These are phyloP conservation scores for Stentor roeselii DNA, from an alignment of 73 alveolate genomes.

Conservation along the genomic window DNA sequence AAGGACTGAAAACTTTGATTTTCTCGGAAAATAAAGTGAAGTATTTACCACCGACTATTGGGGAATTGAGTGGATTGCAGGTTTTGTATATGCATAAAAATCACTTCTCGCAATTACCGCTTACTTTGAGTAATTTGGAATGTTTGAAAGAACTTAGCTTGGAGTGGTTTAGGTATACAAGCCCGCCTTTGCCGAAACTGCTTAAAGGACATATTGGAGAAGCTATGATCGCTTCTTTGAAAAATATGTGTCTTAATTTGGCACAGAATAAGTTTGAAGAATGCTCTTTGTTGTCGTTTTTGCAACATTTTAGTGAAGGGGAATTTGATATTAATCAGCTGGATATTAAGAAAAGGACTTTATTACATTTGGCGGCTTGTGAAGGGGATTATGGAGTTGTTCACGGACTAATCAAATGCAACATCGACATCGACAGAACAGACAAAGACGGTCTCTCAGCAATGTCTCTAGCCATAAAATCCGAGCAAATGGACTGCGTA, in stretches of 20 bases:
- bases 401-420: conserved; percentile 27
- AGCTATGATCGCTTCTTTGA: conserved; percentile 25
- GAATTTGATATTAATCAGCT: conserved; percentile 33
- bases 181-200: conserved; percentile 37
- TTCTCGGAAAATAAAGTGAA: conserved; percentile 35
- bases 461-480: conserved; percentile 48
- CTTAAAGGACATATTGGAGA: conserved; percentile 30
- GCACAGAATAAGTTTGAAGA: conserved; percentile 7
- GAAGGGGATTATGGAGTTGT: conserved; percentile 57
- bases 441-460: conserved; percentile 58
- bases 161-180: conserved; percentile 54
- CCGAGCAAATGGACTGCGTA: conserved; percentile 39
- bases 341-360: conserved; percentile 35
- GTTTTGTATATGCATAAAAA: conserved; percentile 35
- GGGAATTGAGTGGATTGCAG: conserved; percentile 21
- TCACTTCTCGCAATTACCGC: conserved; percentile 33
- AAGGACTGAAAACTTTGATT: conserved; percentile 28
- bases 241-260: conserved; percentile 29
- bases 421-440: conserved; percentile 32
- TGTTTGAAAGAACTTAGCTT: conserved; percentile 34
- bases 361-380: conserved; percentile 45
- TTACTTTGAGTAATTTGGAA: conserved; percentile 18
- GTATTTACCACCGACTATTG: conserved; percentile 36
- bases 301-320: conserved; percentile 33
- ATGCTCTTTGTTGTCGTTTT: conserved; percentile 35